These are phyloP conservation scores for Apophysomyces variabilis DNA, from an alignment of 371 early-diverging fungal genomes.

Conservation along the genomic window DNA sequence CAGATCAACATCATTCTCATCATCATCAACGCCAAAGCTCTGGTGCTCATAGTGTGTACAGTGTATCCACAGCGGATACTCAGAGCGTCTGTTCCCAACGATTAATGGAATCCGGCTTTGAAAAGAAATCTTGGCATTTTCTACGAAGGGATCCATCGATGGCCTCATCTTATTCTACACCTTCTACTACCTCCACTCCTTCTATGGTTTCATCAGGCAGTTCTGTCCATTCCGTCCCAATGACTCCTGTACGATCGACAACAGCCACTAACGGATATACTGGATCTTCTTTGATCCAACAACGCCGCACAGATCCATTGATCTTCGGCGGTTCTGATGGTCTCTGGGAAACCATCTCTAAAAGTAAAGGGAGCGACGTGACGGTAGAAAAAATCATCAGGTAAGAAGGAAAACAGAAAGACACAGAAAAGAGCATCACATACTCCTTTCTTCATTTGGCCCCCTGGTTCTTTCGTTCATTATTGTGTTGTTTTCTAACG, in stretches of 20 bases:
- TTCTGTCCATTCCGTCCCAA: constrained; percentile 22
- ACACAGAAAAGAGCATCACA: not conserved
- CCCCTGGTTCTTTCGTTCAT: not conserved
- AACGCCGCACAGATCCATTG: constrained; percentile 42
- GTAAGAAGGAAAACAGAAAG: constrained; percentile 16
- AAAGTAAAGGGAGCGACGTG: constrained; percentile 40
- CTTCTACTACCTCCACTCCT: constrained; percentile 23
- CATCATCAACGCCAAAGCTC: constrained; percentile 21
- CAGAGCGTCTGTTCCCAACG: constrained; percentile 21
- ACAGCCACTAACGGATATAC: constrained; percentile 30
- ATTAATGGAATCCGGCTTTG: constrained; percentile 1
- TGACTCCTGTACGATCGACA: constrained; percentile 32
- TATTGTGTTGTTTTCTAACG: not conserved
- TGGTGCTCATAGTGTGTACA: constrained; percentile 23
- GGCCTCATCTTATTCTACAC: constrained; percentile 26
- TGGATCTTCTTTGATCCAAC: constrained; percentile 31
- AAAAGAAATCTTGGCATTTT: constrained; percentile 19
- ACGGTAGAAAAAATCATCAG: constrained; percentile 50
- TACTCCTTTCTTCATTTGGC: constrained; percentile 9
- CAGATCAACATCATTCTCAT: not conserved
- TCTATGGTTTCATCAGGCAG: constrained; percentile 14
- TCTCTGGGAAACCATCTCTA: constrained; percentile 48
- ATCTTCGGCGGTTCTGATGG: constrained; percentile 53
- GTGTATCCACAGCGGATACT: constrained; percentile 21
- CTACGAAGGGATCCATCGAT: constrained; percentile 30